These are phyloP conservation scores for Aethionema arabicum DNA, from an alignment of 345 rosid genomes.

Conservation along the genomic window DNA sequence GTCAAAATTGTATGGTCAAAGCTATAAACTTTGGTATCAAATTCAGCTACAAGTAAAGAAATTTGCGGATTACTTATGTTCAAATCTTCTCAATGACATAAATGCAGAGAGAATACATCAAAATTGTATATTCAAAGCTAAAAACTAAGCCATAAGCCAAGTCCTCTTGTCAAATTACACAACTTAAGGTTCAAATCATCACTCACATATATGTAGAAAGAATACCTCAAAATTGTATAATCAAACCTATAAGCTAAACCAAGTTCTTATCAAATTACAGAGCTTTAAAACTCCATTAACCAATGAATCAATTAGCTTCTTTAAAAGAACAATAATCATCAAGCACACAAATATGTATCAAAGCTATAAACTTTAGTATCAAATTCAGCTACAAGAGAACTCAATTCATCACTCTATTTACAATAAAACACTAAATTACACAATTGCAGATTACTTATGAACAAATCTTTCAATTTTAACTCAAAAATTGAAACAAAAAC, in stretches of 20 bases:
- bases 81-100: no score
- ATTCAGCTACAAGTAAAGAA: no score
- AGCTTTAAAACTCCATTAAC: neutral
- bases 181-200: neutral
- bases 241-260: neutral
- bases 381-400: neutral
- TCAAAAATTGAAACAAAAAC: slow-evolving; percentile 11
- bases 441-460: neutral
- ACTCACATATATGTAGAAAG: neutral
- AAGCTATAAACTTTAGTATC: neutral
- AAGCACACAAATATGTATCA: neutral
- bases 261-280: neutral
- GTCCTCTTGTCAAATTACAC: neutral
- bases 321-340: slow-evolving; percentile 7
- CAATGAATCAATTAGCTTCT: slow-evolving; percentile 11
- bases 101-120: no score
- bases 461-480: neutral
- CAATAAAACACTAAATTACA: neutral
- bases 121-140: no score
- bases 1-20: slow-evolving; percentile 1
- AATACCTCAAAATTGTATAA: slow-evolving; percentile 6
- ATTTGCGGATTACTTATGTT: no score
- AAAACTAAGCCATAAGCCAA: no score
- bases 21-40: neutral
- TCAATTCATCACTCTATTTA: neutral